phyloP scores from a whole-genome alignment of 1,139 yeast species.

The Scheffersomyces stambukii region DNA sequence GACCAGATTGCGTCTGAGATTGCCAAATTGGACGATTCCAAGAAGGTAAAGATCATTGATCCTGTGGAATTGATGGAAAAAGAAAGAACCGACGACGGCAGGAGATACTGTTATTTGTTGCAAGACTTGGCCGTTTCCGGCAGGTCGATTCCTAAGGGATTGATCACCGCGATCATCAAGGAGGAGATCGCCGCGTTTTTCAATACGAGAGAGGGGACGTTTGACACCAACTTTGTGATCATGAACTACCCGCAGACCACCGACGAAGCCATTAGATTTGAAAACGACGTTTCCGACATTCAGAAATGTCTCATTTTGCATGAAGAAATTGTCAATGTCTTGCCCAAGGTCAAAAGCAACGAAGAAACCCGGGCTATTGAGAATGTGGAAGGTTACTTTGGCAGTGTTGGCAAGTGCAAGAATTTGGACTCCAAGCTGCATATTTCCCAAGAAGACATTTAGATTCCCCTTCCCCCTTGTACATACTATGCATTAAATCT shows the following conservation, averaged over 20 bases:
- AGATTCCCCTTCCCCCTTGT: background rate
- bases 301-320: constrained; percentile 36
- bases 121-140: constrained; percentile 33
- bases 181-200: constrained; percentile 38
- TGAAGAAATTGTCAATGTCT: constrained; percentile 22
- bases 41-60: constrained; percentile 45
- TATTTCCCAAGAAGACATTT: background rate
- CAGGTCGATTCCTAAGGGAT: constrained; percentile 51
- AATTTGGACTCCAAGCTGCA: constrained; percentile 21
- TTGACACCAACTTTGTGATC: constrained; percentile 43
- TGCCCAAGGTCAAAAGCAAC: constrained; percentile 21
- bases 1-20: constrained; percentile 18
- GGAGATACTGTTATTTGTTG: constrained; percentile 37
- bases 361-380: constrained; percentile 27
- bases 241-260: constrained; percentile 55
- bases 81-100: constrained; percentile 39
- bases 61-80: constrained; percentile 40
- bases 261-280: constrained; percentile 61
- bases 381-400: constrained; percentile 54
- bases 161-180: constrained; percentile 53
- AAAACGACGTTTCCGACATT: constrained; percentile 49
- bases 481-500: constrained; percentile 1
- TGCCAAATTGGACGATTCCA: constrained; percentile 11
- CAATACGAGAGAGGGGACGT: constrained; percentile 39
- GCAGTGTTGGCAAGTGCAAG: constrained; percentile 49